These are phyloP conservation scores for Sugiyamaella floridensis DNA, from an alignment of 805 yeast species.

Conservation along the genomic window DNA sequence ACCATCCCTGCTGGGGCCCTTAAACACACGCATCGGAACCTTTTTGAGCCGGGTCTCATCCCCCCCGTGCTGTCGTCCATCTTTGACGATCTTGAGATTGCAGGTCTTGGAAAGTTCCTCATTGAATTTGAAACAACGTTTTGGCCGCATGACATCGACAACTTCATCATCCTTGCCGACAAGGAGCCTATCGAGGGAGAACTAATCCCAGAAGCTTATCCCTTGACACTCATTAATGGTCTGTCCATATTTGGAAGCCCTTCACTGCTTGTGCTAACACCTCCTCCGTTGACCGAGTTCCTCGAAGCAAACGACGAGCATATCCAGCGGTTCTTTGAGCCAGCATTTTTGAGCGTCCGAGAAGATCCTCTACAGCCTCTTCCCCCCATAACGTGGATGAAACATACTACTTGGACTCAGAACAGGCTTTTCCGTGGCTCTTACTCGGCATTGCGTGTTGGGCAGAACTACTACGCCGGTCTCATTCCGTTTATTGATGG, in stretches of 20 bases:
- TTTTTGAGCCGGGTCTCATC: constrained; percentile 46
- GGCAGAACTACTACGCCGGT: constrained; percentile 8
- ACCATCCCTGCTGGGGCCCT: constrained; percentile 75
- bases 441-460: constrained; percentile 47
- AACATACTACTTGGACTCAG: constrained; percentile 59
- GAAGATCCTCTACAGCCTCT: constrained; percentile 20
- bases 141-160: constrained; percentile 51
- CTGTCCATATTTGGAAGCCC: constrained; percentile 45
- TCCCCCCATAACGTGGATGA: constrained; percentile 36
- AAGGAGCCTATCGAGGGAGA: constrained; percentile 13
- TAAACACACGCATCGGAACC: constrained; percentile 39
- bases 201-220: constrained; percentile 46
- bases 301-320: constrained; percentile 42
- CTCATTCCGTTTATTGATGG: constrained; percentile 52
- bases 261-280: constrained; percentile 58
- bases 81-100: constrained; percentile 47
- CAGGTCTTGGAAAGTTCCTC: constrained; percentile 65
- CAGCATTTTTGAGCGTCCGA: constrained; percentile 35
- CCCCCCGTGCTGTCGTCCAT: constrained; percentile 38
- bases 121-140: constrained; percentile 57
- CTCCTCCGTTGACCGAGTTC: constrained; percentile 64
- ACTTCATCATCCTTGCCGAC: constrained; percentile 41
- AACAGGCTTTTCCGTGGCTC: constrained; percentile 70
- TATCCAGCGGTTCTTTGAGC: constrained; percentile 55
- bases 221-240: constrained; percentile 55